Evolutionary conservation across 345 rosid species (phyloP).

Genomic region (Citrus reticulata): DNA sequence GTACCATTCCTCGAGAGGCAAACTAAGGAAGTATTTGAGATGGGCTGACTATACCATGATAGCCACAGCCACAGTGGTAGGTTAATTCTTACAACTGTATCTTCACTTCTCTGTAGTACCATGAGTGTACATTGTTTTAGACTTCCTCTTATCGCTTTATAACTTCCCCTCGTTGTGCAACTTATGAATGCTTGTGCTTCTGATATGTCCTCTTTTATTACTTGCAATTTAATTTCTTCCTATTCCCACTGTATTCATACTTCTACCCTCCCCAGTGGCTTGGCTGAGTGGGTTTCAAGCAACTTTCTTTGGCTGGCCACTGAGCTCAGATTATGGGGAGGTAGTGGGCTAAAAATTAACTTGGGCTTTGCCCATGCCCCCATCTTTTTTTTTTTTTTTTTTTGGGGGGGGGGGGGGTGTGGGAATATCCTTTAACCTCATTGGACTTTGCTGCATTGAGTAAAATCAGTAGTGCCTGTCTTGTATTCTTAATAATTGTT

Average conservation of each 20-base stretch:
- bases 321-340: too few species aligned
- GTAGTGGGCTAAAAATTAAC: too few species aligned
- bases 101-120: not conserved
- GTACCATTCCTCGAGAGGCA: constrained; percentile 91
- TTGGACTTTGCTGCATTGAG: not conserved
- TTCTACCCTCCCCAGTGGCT: not conserved
- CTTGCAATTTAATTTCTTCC: not conserved
- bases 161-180: not conserved
- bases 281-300: too few species aligned
- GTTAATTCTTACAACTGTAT: constrained; percentile 9
- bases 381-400: too few species aligned
- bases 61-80: constrained; percentile 77
- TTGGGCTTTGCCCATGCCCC: too few species aligned
- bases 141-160: not conserved
- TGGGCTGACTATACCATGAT: constrained; percentile 97
- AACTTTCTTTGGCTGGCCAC: too few species aligned
- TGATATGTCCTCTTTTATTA: not conserved
- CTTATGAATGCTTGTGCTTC: not conserved
- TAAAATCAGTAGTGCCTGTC: not conserved
- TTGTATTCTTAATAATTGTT: not conserved
- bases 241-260: not conserved
- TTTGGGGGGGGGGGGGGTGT: too few species aligned
- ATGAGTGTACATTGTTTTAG: not conserved
- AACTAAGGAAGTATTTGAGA: constrained; percentile 66
- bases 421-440: too few species aligned